Conservation (phyloP, 345 rosid genomes). For the Euclidium syriacum region DNA sequence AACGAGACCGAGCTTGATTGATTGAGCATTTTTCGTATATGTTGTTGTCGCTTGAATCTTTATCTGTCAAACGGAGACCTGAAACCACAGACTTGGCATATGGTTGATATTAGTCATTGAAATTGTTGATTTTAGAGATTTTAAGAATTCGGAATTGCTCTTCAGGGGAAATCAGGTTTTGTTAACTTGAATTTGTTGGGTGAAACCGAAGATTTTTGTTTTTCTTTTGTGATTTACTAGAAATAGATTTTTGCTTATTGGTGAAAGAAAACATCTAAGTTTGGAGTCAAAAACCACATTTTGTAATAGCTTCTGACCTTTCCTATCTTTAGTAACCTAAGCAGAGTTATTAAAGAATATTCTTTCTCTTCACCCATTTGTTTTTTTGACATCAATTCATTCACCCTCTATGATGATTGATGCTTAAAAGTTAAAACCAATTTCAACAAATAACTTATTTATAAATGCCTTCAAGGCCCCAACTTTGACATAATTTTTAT, state of each 20-base stretch:
- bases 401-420: too few relatives aligned
- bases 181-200: conserved; percentile 14
- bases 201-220: conserved; percentile 14
- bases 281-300: conserved; percentile 11
- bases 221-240: conserved; percentile 9
- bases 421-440: background rate
- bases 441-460: background rate
- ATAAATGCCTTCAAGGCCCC: background rate
- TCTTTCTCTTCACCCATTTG: background rate
- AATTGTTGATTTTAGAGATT: background rate
- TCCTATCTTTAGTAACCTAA: conserved; percentile 23
- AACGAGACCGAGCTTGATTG: conserved; percentile 38
- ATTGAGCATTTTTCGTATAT: conserved; percentile 5
- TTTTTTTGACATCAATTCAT: too few relatives aligned
- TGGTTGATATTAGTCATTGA: background rate
- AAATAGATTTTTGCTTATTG: conserved; percentile 9
- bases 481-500: background rate
- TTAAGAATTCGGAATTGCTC: background rate
- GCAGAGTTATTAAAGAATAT: background rate
- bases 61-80: background rate
- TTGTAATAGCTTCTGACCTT: conserved; percentile 3
- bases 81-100: conserved; percentile 1
- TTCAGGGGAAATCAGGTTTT: background rate
- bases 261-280: conserved; percentile 4
- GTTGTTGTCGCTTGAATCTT: conserved; percentile 10